phyloP scores from a whole-genome alignment of 768 basidiomycete genomes.

The Russula sp. region DNA sequence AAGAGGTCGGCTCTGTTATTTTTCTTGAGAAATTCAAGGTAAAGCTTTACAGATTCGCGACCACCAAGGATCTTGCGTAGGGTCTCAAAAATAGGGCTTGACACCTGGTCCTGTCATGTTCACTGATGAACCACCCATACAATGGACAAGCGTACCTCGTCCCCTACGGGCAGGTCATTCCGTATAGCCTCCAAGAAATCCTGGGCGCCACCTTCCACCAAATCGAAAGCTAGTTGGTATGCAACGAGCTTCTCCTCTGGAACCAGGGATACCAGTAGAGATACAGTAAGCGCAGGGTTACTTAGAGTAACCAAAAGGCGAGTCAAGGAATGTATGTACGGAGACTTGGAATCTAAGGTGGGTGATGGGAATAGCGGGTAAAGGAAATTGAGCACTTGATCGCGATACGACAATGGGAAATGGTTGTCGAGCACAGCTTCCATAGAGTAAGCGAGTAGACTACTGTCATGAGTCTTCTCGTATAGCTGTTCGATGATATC shows the following conservation, averaged over 20 bases:
- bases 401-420: conserved; percentile 78
- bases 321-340: conserved; percentile 73
- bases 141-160: conserved; percentile 39
- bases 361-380: conserved; percentile 83
- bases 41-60: conserved; percentile 85
- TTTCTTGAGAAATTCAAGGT: conserved; percentile 91
- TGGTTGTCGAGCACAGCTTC: conserved; percentile 86
- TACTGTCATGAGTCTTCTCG: conserved; percentile 62
- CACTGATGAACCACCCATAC: not conserved
- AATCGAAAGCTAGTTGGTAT: conserved; percentile 93
- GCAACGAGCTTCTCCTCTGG: conserved; percentile 68
- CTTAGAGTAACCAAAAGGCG: conserved; percentile 87
- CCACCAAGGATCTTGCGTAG: conserved; percentile 81
- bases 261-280: conserved; percentile 65
- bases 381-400: conserved; percentile 70
- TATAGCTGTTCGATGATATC: conserved; percentile 82
- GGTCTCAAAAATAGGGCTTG: conserved; percentile 60
- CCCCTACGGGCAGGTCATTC: conserved; percentile 58
- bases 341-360: conserved; percentile 60
- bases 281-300: conserved; percentile 68
- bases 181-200: conserved; percentile 81
- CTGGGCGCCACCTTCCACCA: conserved; percentile 89
- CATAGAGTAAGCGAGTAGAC: conserved; percentile 84
- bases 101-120: conserved; percentile 35
- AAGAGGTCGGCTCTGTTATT: conserved; percentile 90